Percentiles rank a stretch among this genome's conserved stretches.
These are phyloP conservation scores for Durio zibethinus DNA, from an alignment of 345 rosid genomes.

Conservation along the genomic window DNA sequence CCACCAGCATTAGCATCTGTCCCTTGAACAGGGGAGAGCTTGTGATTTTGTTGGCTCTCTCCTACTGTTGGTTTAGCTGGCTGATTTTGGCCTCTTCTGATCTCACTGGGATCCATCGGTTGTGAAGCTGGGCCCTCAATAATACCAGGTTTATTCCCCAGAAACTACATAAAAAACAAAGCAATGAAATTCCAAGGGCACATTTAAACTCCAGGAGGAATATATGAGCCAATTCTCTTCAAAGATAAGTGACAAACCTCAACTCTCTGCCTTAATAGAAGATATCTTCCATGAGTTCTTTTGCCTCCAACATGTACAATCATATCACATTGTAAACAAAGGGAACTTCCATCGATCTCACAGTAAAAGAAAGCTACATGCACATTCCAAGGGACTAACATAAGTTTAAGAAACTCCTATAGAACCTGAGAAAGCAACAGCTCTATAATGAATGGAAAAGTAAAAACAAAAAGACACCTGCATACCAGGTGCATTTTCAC, in stretches of 20 bases:
- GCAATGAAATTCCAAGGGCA: background rate
- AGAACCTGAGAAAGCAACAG: background rate
- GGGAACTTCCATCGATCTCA: slow-evolving; percentile 77
- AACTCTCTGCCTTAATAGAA: slow-evolving; percentile 67
- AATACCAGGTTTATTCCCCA: slow-evolving; percentile 49
- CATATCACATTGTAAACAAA: slow-evolving; percentile 84
- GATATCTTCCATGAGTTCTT: slow-evolving; percentile 66
- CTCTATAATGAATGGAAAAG: background rate
- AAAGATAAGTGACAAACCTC: slow-evolving; percentile 40
- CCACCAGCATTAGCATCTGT: slow-evolving; percentile 36
- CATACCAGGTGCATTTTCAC: slow-evolving; percentile 78
- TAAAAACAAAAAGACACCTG: slow-evolving; percentile 2
- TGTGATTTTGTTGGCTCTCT: slow-evolving; percentile 41
- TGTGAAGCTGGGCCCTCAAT: slow-evolving; percentile 26
- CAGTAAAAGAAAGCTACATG: slow-evolving; percentile 86
- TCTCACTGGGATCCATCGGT: slow-evolving; percentile 30
- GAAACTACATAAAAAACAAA: slow-evolving; percentile 47
- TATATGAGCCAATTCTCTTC: background rate
- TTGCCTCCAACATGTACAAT: slow-evolving; percentile 82
- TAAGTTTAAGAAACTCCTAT: background rate
- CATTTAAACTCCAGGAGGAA: background rate
- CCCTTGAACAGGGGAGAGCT: slow-evolving; percentile 25
- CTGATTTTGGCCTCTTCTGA: slow-evolving; percentile 29
- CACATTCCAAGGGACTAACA: slow-evolving; percentile 13
- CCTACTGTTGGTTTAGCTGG: slow-evolving; percentile 22